These are phyloP conservation scores for Agrocybe praecox DNA, from an alignment of 768 basidiomycete species.

Conservation along the genomic window DNA sequence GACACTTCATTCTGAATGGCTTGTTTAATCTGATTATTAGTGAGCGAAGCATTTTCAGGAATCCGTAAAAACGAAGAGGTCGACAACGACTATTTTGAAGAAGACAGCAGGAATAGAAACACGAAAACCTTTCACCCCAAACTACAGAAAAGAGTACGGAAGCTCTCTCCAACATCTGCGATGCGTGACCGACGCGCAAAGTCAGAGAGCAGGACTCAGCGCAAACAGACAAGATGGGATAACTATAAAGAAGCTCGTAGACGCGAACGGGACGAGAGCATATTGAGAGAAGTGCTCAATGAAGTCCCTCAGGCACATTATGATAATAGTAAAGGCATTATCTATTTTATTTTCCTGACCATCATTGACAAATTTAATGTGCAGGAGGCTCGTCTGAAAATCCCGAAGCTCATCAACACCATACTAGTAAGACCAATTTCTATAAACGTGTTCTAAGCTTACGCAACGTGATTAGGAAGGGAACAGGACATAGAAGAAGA, in stretches of 20 bases:
- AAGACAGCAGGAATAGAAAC: conserved; percentile 34
- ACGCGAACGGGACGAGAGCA: conserved; percentile 32
- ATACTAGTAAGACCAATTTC: neutral
- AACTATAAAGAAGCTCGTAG: conserved; percentile 29
- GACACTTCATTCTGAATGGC: neutral
- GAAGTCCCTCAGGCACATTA: conserved; percentile 31
- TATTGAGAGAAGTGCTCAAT: conserved; percentile 40
- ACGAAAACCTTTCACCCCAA: conserved; percentile 32
- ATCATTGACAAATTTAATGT: neutral
- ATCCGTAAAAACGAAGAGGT: conserved; percentile 34
- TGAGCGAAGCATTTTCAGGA: conserved; percentile 33
- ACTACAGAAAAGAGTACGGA: conserved; percentile 53
- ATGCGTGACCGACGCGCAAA: conserved; percentile 41
- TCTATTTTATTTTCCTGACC: neutral
- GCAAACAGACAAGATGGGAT: conserved; percentile 42
- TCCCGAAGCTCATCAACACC: neutral
- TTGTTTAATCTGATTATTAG: conserved; percentile 20
- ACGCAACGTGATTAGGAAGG: neutral
- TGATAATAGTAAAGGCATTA: conserved; percentile 11
- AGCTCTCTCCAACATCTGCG: conserved; percentile 41
- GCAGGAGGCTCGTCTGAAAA: neutral
- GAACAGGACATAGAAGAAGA: neutral
- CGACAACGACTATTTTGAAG: conserved; percentile 27
- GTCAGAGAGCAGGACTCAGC: conserved; percentile 40
- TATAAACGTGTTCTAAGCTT: neutral